Base-by-base conservation (phyloP, 106 monocot species). In the Dendrobium officinale region DNA sequence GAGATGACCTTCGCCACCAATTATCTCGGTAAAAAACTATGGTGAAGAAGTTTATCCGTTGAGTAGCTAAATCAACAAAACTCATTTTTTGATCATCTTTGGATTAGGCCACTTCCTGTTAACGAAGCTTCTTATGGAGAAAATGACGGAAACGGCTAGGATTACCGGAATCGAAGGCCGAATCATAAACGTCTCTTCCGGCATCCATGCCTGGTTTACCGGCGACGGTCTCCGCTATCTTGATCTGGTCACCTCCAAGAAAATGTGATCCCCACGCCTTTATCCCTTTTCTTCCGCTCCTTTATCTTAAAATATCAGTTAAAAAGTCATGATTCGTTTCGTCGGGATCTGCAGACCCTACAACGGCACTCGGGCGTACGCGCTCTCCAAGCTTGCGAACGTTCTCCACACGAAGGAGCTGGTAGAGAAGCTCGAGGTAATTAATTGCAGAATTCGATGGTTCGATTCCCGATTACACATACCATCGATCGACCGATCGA, bases 1-100 rank as follows among this genome's bases (percentile, higher is more conserved):
- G 98, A 99, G 84, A 88, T 91, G 89, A 93, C 95, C 45, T 99
- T 99, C 85, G 95, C 98, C 55, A 99, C 98, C 58, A 99, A 99
- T 80, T 93, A 95, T 78, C 81, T 99, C 68, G 94, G 97, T 90
- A 31, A 78, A 1, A 42, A 42, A 11, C 9, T 49, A 56, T 27
- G 0, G 64, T 15, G 24, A 24, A 1, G 26, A 66, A 9, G 13
- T 73, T 26, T 45, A 7, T 27, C 31, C 54, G 15, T 18, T 0
- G 26, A 29, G 2, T 2, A 13, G 42, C 22, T 6, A 33, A 9
- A 17, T 45, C 18, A 49, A 3, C 9, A 9, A 0, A 73, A 27
- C 4, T 75, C 8, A 37, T 44, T 0, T 47, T 22, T 29, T 51
- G 41, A 66, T 61, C 24, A 5, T 51, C 51, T 75, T 37, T 29